These are phyloP conservation scores for Lachnellula suecica DNA, from an alignment of 2,329 filamentous ascomycete genomes.

Conservation along the genomic window DNA sequence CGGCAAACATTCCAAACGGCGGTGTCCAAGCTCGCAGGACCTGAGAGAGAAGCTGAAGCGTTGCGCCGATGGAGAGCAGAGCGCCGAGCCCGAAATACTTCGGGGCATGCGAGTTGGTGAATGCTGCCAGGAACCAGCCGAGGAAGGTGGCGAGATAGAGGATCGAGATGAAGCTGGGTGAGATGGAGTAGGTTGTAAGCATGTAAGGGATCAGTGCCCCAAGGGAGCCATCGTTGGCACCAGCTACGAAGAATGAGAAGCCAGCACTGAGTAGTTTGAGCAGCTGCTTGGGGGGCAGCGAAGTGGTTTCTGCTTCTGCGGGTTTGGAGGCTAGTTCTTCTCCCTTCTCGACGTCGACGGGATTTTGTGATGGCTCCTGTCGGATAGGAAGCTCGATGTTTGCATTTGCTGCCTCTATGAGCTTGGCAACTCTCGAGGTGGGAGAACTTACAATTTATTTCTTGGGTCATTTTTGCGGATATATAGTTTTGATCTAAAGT, in stretches of 20 bases:
- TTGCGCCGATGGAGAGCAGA: constrained; percentile 55
- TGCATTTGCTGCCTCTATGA: too few relatives aligned
- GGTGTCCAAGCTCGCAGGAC: constrained; percentile 55
- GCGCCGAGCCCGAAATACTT: constrained; percentile 54
- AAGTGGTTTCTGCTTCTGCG: not conserved
- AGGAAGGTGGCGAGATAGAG: constrained; percentile 56
- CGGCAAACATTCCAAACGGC: constrained; percentile 55
- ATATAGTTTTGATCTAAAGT: too few relatives aligned
- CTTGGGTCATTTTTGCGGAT: too few relatives aligned
- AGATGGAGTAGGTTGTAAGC: constrained; percentile 53
- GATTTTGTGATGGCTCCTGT: not conserved
- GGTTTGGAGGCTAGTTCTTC: not conserved
- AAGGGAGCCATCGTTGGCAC: constrained; percentile 63
- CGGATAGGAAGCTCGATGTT: not conserved
- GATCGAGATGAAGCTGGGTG: constrained; percentile 49
- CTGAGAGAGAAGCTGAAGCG: constrained; percentile 53
- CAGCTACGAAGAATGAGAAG: constrained; percentile 65
- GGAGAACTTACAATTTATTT: too few relatives aligned
- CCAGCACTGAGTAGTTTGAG: constrained; percentile 52
- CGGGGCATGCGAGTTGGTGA: constrained; percentile 53
- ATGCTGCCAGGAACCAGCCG: constrained; percentile 59
- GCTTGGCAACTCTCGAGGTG: too few relatives aligned
- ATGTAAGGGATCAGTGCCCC: constrained; percentile 64
- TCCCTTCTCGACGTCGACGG: not conserved
- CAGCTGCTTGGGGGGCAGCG: not conserved